These are phyloP conservation scores for Zygoascus sp. DNA, from an alignment of 1,139 yeast species.

Conservation along the genomic window DNA sequence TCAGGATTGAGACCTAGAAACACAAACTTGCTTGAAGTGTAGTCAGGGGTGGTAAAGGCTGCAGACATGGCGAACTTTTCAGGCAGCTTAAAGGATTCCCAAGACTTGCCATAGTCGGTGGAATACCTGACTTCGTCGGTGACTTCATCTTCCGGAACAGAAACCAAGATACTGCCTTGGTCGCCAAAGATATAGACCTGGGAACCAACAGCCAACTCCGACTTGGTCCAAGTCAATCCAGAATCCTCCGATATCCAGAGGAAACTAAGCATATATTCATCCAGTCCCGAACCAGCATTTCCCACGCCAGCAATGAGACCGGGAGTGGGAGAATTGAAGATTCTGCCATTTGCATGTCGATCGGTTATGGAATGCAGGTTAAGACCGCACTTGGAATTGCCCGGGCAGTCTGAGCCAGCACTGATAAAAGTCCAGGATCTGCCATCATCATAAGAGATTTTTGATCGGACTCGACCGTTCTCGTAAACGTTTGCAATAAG, in stretches of 20 bases:
- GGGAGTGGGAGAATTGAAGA: constrained; percentile 64
- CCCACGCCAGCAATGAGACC: constrained; percentile 58
- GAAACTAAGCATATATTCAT: constrained; percentile 30
- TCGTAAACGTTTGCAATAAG: constrained; percentile 52
- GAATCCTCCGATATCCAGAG: constrained; percentile 69
- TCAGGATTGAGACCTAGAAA: constrained; percentile 41
- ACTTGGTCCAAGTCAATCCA: constrained; percentile 64
- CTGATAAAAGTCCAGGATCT: constrained; percentile 52
- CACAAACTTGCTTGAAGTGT: constrained; percentile 60
- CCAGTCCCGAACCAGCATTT: constrained; percentile 31
- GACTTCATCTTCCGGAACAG: constrained; percentile 43
- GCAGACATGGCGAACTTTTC: constrained; percentile 42
- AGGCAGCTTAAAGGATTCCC: constrained; percentile 55
- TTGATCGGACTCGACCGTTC: constrained; percentile 15
- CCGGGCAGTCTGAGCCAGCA: constrained; percentile 37
- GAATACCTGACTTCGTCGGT: constrained; percentile 46
- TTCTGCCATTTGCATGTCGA: constrained; percentile 52
- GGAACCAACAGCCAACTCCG: constrained; percentile 54
- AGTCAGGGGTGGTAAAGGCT: constrained; percentile 65
- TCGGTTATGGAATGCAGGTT: constrained; percentile 51
- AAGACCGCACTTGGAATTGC: constrained; percentile 49
- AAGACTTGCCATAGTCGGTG: constrained; percentile 67
- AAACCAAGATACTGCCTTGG: constrained; percentile 69
- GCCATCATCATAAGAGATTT: constrained; percentile 62
- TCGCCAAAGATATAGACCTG: constrained; percentile 67